phyloP scores from a whole-genome alignment of 2,329 filamentous ascomycete genomes.

The Trichocomaceae sp. region DNA sequence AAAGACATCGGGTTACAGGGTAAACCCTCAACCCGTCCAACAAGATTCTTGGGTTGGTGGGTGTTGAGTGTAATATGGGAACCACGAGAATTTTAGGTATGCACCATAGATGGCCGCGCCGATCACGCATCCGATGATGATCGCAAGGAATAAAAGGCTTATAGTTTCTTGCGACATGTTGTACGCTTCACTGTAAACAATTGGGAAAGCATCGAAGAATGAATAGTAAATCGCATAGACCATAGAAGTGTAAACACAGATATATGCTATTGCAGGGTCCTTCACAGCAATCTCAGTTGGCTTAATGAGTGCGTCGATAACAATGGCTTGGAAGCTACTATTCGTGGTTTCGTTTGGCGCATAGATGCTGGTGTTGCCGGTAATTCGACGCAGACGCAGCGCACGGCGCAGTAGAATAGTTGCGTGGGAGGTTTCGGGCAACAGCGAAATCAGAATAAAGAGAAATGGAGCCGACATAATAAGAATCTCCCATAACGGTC shows the following conservation, averaged over 20 bases:
- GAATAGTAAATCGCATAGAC: slow-evolving; percentile 46
- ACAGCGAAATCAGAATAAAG: slow-evolving; percentile 53
- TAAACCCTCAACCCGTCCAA: too few species aligned
- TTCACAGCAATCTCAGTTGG: slow-evolving; percentile 56
- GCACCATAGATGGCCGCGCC: slow-evolving; percentile 37
- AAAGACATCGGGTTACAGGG: too few species aligned
- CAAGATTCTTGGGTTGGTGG: slow-evolving; percentile 43
- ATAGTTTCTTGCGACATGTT: background rate
- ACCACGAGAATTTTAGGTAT: slow-evolving; percentile 24
- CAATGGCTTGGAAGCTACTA: slow-evolving; percentile 5
- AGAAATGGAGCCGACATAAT: slow-evolving; percentile 56
- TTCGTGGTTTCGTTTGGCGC: slow-evolving; percentile 52
- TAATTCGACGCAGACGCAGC: slow-evolving; percentile 54
- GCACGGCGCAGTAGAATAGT: slow-evolving; percentile 60
- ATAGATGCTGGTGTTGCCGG: slow-evolving; percentile 50
- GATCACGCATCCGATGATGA: slow-evolving; percentile 32
- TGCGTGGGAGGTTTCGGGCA: slow-evolving; percentile 58
- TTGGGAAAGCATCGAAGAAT: slow-evolving; percentile 61
- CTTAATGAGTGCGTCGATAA: slow-evolving; percentile 21
- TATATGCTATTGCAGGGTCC: slow-evolving; percentile 57
- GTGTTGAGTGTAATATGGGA: slow-evolving; percentile 24
- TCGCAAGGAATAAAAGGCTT: slow-evolving; percentile 7
- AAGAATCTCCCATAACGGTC: slow-evolving; percentile 52
- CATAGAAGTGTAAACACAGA: slow-evolving; percentile 55
- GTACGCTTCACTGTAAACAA: slow-evolving; percentile 21